phyloP scores from a whole-genome alignment of 1,284 basidiomycete genomes.

The Cystobasidium sp. region DNA sequence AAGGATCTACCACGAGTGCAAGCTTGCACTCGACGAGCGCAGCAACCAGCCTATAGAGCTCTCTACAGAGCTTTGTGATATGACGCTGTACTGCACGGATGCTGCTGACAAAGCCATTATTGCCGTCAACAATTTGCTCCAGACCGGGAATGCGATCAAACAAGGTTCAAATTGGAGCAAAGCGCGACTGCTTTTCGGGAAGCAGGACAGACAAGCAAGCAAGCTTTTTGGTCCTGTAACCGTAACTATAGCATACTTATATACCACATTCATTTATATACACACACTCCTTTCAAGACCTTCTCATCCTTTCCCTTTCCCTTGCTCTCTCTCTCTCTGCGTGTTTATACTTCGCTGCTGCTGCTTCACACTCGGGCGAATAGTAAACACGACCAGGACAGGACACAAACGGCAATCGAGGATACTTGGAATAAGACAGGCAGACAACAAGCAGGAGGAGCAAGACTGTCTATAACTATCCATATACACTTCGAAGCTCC shows the following conservation, averaged over 20 bases:
- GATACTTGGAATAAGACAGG: background rate
- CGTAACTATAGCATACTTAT: background rate
- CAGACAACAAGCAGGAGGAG: background rate
- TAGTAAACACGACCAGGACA: slow-evolving; percentile 19
- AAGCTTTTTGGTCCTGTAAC: background rate
- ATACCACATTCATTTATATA: slow-evolving; percentile 29
- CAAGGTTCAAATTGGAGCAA: background rate
- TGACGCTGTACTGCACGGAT: no score
- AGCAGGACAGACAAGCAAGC: background rate
- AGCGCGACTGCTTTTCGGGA: slow-evolving; percentile 11
- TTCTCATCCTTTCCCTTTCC: no score
- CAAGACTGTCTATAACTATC: background rate
- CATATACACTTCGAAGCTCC: no score
- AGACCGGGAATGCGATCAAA: background rate
- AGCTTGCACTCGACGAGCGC: no score
- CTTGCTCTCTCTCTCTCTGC: no score
- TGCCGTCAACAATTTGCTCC: background rate
- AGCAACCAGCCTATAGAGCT: no score
- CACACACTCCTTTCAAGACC: background rate
- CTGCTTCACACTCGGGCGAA: background rate
- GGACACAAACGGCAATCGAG: slow-evolving; percentile 3
- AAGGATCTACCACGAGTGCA: no score
- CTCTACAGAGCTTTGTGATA: no score
- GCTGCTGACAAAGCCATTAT: background rate
- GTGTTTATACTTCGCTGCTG: background rate